Evolutionary conservation across 179 eudicot genomes (phyloP), one percentile per base, ranked within the genome.

Genomic region (Silene coronaria): DNA sequence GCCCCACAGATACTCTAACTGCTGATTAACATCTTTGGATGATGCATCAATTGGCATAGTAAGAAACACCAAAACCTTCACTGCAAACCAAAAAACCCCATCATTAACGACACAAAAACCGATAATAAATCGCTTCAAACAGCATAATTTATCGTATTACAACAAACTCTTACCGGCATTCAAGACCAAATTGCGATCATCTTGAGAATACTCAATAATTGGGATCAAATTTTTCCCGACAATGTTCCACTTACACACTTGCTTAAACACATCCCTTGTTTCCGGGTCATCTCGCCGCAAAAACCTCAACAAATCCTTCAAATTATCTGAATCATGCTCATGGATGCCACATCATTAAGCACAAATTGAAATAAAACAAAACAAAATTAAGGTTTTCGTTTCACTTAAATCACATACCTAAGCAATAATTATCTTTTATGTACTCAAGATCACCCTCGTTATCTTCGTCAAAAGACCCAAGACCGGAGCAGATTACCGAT

Each of bases 251-350:
- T 91, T 96, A 78, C 99, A 91, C 60, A 91, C 87, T 85, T 89
- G 96, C 80, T 91, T 96, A 80, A 96, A 93, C 73, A 96, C 99
- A 64, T 96, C 93, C 66, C 99, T 83, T 2, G 87, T 82, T 42
- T 89, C 80, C 11, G 93, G 98, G 64, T 96, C 98, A 67, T 96
- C 99, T 0, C 98, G 96, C 67, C 99, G 88, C 81, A 96, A 73
- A 82, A 87, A 96, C 81, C 99, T 85, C 82, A 93, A 79, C 87
- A 96, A 83, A 81, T 96, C 99, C 88, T 96, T 96, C 89, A 96
- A 79, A 83, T 96, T 96, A 85, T 96, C 99, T 96, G 83, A 77
- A 71, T 71, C 74, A 53, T 16, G 11, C n/a, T 9, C 19, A 23
- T 6, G 1, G 28, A 51, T 0, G 1, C 36, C 23, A 53, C 5